phyloP scores from a whole-genome alignment of 805 yeast species.

The Ogataea salicorniae region DNA sequence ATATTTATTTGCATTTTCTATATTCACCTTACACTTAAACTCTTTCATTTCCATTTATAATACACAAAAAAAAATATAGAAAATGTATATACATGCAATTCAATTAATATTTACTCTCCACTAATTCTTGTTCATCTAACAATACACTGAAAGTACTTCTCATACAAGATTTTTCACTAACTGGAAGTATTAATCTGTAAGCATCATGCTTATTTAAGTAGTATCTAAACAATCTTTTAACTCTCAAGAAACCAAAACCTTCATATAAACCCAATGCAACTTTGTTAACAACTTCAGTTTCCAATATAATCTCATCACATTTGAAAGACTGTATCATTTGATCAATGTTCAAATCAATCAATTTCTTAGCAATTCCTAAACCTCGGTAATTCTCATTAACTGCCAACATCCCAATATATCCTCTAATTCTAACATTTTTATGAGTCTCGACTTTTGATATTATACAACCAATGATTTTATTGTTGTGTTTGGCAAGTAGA shows the following conservation, averaged over 20 bases:
- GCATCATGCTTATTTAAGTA: conserved; percentile 94
- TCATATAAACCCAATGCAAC: conserved; percentile 33
- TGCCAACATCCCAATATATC: conserved; percentile 95
- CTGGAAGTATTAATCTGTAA: conserved; percentile 75
- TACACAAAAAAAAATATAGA: neutral
- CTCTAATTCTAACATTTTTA: conserved; percentile 66
- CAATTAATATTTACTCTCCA: conserved; percentile 23
- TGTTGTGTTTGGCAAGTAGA: conserved; percentile 47
- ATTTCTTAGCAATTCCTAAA: conserved; percentile 70
- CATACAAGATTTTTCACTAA: conserved; percentile 52
- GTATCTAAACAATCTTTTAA: conserved; percentile 68
- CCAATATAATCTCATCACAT: conserved; percentile 89
- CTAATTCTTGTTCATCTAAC: conserved; percentile 15
- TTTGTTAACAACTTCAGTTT: conserved; percentile 79
- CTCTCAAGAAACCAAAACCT: conserved; percentile 33
- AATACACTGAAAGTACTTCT: conserved; percentile 50
- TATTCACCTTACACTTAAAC: neutral
- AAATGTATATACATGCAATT: neutral
- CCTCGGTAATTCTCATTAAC: conserved; percentile 71
- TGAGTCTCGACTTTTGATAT: conserved; percentile 80
- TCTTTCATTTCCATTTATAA: neutral
- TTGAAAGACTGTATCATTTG: conserved; percentile 54
- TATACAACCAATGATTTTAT: conserved; percentile 66
- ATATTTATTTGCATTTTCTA: neutral
- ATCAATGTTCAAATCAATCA: conserved; percentile 59